These are phyloP conservation scores for Xylariaceae sp. DNA, from an alignment of 2,329 filamentous ascomycete genomes.

Conservation along the genomic window DNA sequence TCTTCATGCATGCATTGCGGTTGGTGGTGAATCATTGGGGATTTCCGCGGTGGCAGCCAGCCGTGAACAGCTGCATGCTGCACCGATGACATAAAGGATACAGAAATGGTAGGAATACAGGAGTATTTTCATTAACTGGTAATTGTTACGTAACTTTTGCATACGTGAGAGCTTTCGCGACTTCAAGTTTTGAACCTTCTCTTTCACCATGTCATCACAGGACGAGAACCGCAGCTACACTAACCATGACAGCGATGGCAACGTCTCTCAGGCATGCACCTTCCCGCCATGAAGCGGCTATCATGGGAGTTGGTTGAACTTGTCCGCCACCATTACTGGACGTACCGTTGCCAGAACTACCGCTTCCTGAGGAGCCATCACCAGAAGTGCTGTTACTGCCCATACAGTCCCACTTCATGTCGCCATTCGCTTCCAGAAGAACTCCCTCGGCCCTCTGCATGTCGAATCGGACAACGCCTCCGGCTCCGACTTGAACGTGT, in stretches of 20 bases:
- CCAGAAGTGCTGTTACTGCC: constrained; percentile 6
- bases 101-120: neutral
- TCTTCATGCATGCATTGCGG: neutral
- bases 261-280: constrained; percentile 5
- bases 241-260: constrained; percentile 2
- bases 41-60: neutral
- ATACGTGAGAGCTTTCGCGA: neutral
- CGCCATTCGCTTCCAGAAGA: constrained; percentile 26
- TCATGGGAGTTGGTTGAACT: neutral
- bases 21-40: too few species aligned
- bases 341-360: too few species aligned
- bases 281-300: neutral
- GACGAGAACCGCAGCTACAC: constrained; percentile 1
- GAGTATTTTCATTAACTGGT: neutral
- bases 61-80: neutral
- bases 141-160: neutral
- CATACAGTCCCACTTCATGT: neutral
- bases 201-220: neutral
- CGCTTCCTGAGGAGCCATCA: neutral
- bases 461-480: constrained; percentile 25
- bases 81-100: neutral
- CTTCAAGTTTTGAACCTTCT: neutral
- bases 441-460: constrained; percentile 32
- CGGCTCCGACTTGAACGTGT: constrained; percentile 25
- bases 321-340: neutral